Evolutionary conservation across 345 rosid genomes (phyloP).

Genomic region (Ailanthus altissimus): DNA sequence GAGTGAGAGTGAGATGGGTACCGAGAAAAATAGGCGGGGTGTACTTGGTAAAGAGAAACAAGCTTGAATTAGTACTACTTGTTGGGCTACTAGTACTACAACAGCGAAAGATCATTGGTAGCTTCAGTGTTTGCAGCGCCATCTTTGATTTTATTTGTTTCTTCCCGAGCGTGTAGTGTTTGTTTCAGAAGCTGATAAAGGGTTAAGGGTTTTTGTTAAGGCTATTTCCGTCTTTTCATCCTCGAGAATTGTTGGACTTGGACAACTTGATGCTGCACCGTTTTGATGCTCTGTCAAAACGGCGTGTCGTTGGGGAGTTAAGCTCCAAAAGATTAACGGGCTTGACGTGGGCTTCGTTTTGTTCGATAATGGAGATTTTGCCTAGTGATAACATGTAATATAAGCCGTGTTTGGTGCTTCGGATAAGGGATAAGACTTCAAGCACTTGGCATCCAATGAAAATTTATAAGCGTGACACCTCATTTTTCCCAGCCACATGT

Average conservation of each 20-base stretch:
- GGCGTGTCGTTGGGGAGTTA: background rate
- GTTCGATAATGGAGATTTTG: background rate
- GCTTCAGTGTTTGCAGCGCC: constrained; percentile 48
- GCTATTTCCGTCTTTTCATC: background rate
- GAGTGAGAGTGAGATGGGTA: constrained; percentile 11
- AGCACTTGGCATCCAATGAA: constrained; percentile 34
- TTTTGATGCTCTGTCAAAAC: background rate
- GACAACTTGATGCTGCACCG: background rate
- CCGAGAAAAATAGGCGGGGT: constrained; percentile 35
- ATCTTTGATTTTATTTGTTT: constrained; percentile 17
- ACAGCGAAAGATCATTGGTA: constrained; percentile 39
- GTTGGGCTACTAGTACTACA: background rate
- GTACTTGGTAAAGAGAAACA: constrained; percentile 36
- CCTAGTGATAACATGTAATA: background rate
- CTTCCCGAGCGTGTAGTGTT: background rate
- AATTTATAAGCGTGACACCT: constrained; percentile 28
- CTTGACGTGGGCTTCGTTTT: background rate
- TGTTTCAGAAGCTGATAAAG: background rate
- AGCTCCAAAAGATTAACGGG: background rate
- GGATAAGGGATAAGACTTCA: constrained; percentile 49
- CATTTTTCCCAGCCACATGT: constrained; percentile 36
- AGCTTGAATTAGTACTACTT: constrained; percentile 22
- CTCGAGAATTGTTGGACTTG: background rate
- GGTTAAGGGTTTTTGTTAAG: constrained; percentile 2
- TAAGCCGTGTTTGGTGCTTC: background rate